phyloP scores from a whole-genome alignment of 176 grass and related monocot genomes.

The Cymbopogon citratus region DNA sequence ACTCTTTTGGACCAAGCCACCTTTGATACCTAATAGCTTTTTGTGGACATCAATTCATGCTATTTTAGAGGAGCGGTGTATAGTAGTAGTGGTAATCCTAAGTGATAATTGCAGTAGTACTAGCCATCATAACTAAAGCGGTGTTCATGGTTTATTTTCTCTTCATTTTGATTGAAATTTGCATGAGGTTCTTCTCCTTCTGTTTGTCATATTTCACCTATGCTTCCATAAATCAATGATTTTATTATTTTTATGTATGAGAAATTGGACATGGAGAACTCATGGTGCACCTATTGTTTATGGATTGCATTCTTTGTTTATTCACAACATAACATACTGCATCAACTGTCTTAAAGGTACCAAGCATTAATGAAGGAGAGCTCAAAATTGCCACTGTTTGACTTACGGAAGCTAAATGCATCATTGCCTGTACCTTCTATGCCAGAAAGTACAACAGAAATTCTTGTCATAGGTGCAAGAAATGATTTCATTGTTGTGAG shows the following conservation, averaged over 20 bases:
- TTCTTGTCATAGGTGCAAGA: conserved; percentile 72
- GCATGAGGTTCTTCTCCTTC: neutral
- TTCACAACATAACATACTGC: conserved; percentile 17
- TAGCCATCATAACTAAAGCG: neutral
- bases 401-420: conserved; percentile 72
- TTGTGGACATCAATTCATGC: neutral
- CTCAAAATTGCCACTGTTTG: conserved; percentile 72
- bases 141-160: neutral
- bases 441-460: conserved; percentile 32
- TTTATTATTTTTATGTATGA: neutral
- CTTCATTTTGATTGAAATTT: neutral
- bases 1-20: neutral
- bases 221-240: neutral
- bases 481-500: conserved; percentile 96
- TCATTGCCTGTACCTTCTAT: conserved; percentile 67
- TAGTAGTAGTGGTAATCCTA: neutral
- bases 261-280: neutral
- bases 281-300: neutral
- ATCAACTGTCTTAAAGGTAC: conserved; percentile 50
- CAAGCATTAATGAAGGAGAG: conserved; percentile 78
- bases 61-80: neutral
- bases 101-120: neutral
- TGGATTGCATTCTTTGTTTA: neutral
- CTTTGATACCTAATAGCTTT: neutral
- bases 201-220: neutral